Evolutionary conservation across 176 grass and related monocot species (phyloP).

Genomic region (Aegilops speltoides): DNA sequence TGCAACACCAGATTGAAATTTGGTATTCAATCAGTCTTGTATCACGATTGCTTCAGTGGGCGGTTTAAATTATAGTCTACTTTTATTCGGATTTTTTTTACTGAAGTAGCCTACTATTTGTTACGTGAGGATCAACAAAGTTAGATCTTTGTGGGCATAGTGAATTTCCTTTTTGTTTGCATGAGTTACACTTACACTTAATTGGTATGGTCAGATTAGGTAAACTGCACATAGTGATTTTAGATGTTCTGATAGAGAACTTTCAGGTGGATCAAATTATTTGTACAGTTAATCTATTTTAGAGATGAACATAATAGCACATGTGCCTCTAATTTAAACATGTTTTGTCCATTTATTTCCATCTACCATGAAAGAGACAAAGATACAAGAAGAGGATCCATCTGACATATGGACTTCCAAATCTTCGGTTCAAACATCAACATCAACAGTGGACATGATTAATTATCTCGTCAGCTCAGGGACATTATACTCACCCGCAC

Average conservation of each 20-base stretch:
- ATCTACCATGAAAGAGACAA: slow-evolving; percentile 47
- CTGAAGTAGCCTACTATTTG: not conserved
- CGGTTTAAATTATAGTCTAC: slow-evolving; percentile 2
- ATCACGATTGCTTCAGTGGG: not conserved
- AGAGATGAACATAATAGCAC: not conserved
- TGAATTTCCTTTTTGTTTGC: not conserved
- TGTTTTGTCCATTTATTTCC: slow-evolving; percentile 2
- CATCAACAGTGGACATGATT: not conserved
- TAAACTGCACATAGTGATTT: not conserved
- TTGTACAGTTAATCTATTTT: slow-evolving; percentile 8
- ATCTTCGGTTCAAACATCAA: slow-evolving; percentile 60
- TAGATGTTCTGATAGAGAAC: not conserved
- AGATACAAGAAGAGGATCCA: slow-evolving; percentile 77
- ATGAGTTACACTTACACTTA: not conserved
- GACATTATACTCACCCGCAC: too few species aligned
- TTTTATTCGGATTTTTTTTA: not conserved
- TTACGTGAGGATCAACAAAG: slow-evolving; percentile 1
- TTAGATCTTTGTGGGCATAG: not conserved
- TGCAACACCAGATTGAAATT: slow-evolving; percentile 63
- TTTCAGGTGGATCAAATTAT: not conserved
- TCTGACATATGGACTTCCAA: slow-evolving; percentile 70
- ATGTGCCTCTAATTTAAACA: not conserved
- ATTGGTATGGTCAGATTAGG: too few species aligned
- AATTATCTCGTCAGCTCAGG: too few species aligned
- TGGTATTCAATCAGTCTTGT: slow-evolving; percentile 42